phyloP scores from a whole-genome alignment of 306 rosid genomes.

The Pyrus bretschneideri region DNA sequence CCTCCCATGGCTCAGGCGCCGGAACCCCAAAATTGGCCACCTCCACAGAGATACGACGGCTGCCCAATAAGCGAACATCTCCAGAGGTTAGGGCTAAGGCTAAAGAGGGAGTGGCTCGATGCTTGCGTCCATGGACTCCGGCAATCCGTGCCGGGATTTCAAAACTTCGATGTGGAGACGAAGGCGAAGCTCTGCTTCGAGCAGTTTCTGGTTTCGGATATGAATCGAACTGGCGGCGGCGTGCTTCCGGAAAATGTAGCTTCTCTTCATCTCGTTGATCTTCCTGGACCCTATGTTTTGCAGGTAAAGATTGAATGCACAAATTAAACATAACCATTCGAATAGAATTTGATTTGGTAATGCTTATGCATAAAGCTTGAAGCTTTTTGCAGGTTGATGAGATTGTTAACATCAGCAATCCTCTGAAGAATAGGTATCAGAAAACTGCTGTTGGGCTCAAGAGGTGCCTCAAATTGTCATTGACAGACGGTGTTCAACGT shows the following conservation, averaged over 20 bases:
- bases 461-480: constrained; percentile 78
- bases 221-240: constrained; percentile 59
- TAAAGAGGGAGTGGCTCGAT: constrained; percentile 56
- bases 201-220: constrained; percentile 60
- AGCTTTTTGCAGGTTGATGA: constrained; percentile 65
- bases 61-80: constrained; percentile 57
- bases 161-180: constrained; percentile 33
- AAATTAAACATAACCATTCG: neutral
- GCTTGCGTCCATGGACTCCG: constrained; percentile 43
- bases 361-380: neutral
- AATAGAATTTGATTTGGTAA: neutral
- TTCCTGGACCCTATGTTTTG: constrained; percentile 75
- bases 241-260: constrained; percentile 60
- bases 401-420: constrained; percentile 56
- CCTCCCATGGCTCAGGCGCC: constrained; percentile 23
- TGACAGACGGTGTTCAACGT: constrained; percentile 85
- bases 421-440: constrained; percentile 63
- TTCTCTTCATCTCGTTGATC: constrained; percentile 62
- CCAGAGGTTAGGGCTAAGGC: constrained; percentile 40
- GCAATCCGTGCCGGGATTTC: constrained; percentile 33
- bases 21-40: neutral
- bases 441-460: constrained; percentile 54
- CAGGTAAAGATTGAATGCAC: constrained; percentile 38
- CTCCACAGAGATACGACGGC: neutral
- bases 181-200: constrained; percentile 71